Evolutionary conservation across 257 asterid species (phyloP), one percentile per base, ranked within the genome.

Genomic region (Orobanche coerulescens): DNA sequence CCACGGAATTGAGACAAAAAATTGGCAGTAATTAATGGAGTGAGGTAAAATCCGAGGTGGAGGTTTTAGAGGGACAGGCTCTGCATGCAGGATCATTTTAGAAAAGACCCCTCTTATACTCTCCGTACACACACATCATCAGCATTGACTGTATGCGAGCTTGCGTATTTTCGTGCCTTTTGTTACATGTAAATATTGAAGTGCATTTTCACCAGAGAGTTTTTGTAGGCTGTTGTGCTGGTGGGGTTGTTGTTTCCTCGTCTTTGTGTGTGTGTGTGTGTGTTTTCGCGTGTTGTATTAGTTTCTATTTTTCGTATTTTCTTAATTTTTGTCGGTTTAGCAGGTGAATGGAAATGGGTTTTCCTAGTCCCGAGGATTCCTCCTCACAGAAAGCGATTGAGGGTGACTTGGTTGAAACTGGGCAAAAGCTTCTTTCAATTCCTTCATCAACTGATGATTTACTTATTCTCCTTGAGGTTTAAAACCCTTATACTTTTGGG

Each of bases 1-100:
- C 57, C 64, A 19, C 73, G 77, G 82, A 74, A 61, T 73, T 43
- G 60, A 71, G 63, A 56, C 46, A 67, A 14, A 55, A 47, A 67
- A 53, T 64, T 43, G 54, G 73, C 55, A 36, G 55, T 26, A 73
- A 67, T 77, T 66, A 20, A 73, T 70, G 68, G 69, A 44, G 69
- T 46, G 69, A 53, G 74, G 67, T 69, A 12, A 66, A 69, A 77
- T 73, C 76, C 72, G 57, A 24, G 33, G 65, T 49, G 23, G 64
- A 48, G 61, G 64, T 73, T 68, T 62, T 36, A 11, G 61, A 25
- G 71, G 51, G 68, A 5, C 13, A n/a, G 31, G 64, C 66, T 53
- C 39, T 73, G 79, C 82, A 77, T 73, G 82, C 65, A 73, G 43
- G 64, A 23, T n/a, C 78, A 66, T 62, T 64, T 66, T 62, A 72